phyloP scores from a whole-genome alignment of 2,329 filamentous ascomycete species.

The Penicillium sp. region DNA sequence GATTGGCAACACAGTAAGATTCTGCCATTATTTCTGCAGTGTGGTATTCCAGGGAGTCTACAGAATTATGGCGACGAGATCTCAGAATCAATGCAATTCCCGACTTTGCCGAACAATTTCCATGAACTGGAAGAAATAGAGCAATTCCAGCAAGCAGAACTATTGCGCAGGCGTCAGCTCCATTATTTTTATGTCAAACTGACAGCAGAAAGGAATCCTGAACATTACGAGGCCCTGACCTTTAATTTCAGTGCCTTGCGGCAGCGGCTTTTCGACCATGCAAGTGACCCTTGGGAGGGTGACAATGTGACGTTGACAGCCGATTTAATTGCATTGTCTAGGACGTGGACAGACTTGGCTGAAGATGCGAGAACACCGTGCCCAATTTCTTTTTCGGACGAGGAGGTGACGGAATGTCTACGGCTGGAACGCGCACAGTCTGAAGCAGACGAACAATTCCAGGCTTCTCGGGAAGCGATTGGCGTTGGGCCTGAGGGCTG shows the following conservation, averaged over 20 bases:
- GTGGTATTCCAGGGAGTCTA: slow-evolving; percentile 27
- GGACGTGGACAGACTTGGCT: too few relatives aligned
- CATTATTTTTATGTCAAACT: slow-evolving; percentile 22
- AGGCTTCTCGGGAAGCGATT: too few relatives aligned
- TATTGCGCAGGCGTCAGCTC: slow-evolving; percentile 14
- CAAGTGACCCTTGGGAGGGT: slow-evolving; percentile 27
- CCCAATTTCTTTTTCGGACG: too few relatives aligned
- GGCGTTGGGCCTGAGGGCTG: too few relatives aligned
- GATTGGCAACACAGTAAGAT: slow-evolving; percentile 29
- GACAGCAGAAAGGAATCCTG: slow-evolving; percentile 11
- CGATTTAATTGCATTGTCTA: neutral
- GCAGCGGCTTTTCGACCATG: slow-evolving; percentile 19
- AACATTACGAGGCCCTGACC: slow-evolving; percentile 19
- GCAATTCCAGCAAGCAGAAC: slow-evolving; percentile 11
- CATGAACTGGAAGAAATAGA: slow-evolving; percentile 12
- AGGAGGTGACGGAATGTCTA: too few relatives aligned
- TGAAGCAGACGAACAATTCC: too few relatives aligned
- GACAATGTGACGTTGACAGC: slow-evolving; percentile 23
- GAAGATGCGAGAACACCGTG: too few relatives aligned
- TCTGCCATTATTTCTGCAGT: slow-evolving; percentile 26
- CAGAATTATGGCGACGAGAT: slow-evolving; percentile 28
- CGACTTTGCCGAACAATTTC: slow-evolving; percentile 16
- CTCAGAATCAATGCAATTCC: slow-evolving; percentile 15
- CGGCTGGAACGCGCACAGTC: too few relatives aligned
- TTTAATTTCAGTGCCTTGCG: slow-evolving; percentile 11